Evolutionary conservation across 2,329 filamentous ascomycete genomes (phyloP).

Genomic region (Plectosphaerella plurivora): DNA sequence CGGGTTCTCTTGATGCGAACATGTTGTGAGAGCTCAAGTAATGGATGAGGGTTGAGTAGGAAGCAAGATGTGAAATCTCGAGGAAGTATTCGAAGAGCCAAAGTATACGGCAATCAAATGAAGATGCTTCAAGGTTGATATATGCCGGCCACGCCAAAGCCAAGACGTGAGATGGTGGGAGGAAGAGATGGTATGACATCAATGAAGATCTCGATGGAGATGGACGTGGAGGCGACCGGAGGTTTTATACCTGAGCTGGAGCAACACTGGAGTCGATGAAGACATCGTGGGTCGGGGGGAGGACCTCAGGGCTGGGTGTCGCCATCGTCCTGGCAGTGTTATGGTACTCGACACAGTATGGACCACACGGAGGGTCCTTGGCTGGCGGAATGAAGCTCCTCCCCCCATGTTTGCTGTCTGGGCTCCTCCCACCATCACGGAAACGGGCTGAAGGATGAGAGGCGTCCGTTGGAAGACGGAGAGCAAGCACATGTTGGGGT

Average conservation of each 20-base stretch:
- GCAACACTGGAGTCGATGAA: not conserved
- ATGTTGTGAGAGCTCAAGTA: not conserved
- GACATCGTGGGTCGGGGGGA: not conserved
- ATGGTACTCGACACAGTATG: not conserved
- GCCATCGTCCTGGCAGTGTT: not conserved
- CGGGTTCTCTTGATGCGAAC: not conserved
- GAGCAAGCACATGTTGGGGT: too few relatives aligned
- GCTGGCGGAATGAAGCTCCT: not conserved
- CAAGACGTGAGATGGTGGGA: not conserved
- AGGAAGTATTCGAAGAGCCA: too few relatives aligned
- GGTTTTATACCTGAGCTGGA: not conserved
- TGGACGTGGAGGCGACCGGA: not conserved
- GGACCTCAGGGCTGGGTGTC: not conserved
- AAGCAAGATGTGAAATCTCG: too few relatives aligned
- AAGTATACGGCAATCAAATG: too few relatives aligned
- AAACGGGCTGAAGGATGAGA: too few relatives aligned
- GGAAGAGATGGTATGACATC: not conserved
- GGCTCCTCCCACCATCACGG: not conserved
- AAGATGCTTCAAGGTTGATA: too few relatives aligned
- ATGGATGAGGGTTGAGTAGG: too few relatives aligned
- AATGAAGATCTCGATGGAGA: not conserved
- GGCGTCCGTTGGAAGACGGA: too few relatives aligned
- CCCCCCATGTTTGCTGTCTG: not conserved
- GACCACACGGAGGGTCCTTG: not conserved
- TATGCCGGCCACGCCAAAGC: too few relatives aligned